These are phyloP conservation scores for Leishmania tropica DNA, from an alignment of 208 protist genomes.

Conservation along the genomic window DNA sequence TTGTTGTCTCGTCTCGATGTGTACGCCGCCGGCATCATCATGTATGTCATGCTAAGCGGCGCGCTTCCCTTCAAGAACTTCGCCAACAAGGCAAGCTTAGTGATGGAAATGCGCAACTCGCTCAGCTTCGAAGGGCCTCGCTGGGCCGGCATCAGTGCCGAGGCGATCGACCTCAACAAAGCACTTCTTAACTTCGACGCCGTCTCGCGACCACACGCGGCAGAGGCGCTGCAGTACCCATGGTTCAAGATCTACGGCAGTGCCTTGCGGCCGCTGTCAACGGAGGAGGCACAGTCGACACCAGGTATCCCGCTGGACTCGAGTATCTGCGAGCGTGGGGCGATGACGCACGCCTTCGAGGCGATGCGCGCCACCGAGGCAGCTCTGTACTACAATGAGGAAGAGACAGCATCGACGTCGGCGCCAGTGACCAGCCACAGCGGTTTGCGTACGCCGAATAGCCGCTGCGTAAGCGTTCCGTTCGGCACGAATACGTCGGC, in stretches of 20 bases:
- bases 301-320: constrained; percentile 38
- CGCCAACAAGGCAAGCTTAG: constrained; percentile 65
- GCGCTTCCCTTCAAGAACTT: constrained; percentile 74
- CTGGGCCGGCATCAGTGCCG: constrained; percentile 57
- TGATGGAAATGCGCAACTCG: constrained; percentile 68
- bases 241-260: constrained; percentile 56
- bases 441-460: constrained; percentile 29
- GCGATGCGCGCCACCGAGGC: constrained; percentile 55
- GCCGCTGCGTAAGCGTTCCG: constrained; percentile 32
- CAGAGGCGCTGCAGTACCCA: constrained; percentile 55
- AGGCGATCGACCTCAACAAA: constrained; percentile 56
- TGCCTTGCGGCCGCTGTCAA: neutral
- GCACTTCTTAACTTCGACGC: constrained; percentile 65
- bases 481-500: constrained; percentile 17
- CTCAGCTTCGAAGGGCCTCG: constrained; percentile 60
- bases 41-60: constrained; percentile 85
- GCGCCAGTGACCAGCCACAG: neutral
- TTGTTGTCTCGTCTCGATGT: constrained; percentile 76
- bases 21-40: constrained; percentile 77
- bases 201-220: constrained; percentile 41
- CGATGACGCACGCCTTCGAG: constrained; percentile 62
- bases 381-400: constrained; percentile 22
- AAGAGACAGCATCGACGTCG: neutral
- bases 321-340: constrained; percentile 50
- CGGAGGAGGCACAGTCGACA: neutral